Percentiles rank a stretch among this genome's conserved stretches.
phyloP scores from a whole-genome alignment of 768 basidiomycete genomes.

The Psilocybe cyanescens region DNA sequence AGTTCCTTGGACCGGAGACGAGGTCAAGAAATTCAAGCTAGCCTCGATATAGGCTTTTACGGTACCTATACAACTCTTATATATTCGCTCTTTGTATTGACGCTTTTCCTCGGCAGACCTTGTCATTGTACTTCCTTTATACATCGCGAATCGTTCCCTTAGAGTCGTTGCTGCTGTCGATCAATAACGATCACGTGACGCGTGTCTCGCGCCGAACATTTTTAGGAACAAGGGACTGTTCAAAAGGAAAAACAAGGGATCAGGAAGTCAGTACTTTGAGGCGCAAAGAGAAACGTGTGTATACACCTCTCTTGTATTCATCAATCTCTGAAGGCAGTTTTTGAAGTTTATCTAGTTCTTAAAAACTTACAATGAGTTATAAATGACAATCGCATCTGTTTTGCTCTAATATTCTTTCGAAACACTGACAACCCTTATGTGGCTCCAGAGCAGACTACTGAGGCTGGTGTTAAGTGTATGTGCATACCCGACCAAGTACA shows the following conservation, averaged over 20 bases:
- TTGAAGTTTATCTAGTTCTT: not conserved
- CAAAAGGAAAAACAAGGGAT: not conserved
- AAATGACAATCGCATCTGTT: no score
- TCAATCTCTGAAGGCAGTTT: not conserved
- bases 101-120: no score
- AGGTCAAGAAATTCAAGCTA: constrained; percentile 33
- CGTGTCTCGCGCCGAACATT: not conserved
- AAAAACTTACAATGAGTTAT: no score
- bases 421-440: no score
- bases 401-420: no score
- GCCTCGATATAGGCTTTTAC: not conserved
- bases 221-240: not conserved
- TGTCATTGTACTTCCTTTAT: no score
- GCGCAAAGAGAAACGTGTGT: no score
- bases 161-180: not conserved
- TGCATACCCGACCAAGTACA: not conserved
- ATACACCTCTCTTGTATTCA: not conserved
- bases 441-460: no score
- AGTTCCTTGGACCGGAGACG: constrained; percentile 74
- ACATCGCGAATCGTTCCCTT: not conserved
- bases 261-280: not conserved
- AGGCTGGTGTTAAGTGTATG: not conserved
- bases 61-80: not conserved
- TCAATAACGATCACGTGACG: not conserved
- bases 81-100: not conserved